These are phyloP conservation scores for Tephrocybe sp. DNA, from an alignment of 768 basidiomycete species.

Conservation along the genomic window DNA sequence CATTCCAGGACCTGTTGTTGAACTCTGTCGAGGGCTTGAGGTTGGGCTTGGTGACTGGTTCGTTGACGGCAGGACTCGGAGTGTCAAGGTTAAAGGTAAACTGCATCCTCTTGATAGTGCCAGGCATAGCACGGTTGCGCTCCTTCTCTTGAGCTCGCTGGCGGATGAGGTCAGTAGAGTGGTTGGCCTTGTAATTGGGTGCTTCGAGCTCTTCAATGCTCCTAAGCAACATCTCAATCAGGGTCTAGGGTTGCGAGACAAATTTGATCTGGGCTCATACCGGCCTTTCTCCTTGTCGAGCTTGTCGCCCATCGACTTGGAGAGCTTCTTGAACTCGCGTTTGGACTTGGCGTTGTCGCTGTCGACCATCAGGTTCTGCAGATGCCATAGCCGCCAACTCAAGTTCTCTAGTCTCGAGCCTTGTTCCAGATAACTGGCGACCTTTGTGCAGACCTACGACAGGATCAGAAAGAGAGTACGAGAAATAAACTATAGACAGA, in stretches of 20 bases:
- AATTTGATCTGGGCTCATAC: constrained; percentile 40
- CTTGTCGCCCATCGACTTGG: constrained; percentile 87
- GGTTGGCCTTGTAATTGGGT: constrained; percentile 77
- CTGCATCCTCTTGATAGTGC: constrained; percentile 84
- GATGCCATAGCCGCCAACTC: constrained; percentile 90
- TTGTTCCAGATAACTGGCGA: constrained; percentile 87
- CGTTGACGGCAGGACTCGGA: constrained; percentile 45
- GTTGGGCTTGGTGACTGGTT: constrained; percentile 61
- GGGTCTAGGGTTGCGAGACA: constrained; percentile 30
- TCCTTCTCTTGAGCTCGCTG: constrained; percentile 82
- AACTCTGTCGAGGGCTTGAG: constrained; percentile 65
- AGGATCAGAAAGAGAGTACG: not conserved
- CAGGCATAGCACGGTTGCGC: constrained; percentile 65
- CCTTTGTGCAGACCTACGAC: constrained; percentile 81
- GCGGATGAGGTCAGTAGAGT: constrained; percentile 76
- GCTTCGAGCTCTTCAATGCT: constrained; percentile 84
- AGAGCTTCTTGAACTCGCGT: constrained; percentile 87
- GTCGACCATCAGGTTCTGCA: constrained; percentile 90
- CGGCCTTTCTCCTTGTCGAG: constrained; percentile 91
- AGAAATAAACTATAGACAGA: constrained; percentile 24
- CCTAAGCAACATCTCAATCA: constrained; percentile 37
- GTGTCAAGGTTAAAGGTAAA: constrained; percentile 87
- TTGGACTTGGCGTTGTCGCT: constrained; percentile 86
- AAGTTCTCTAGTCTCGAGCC: constrained; percentile 90
- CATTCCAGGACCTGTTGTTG: constrained; percentile 42